These are phyloP conservation scores for Phytophthora capsici DNA, from an alignment of 352 stramenopile species.

Conservation along the genomic window DNA sequence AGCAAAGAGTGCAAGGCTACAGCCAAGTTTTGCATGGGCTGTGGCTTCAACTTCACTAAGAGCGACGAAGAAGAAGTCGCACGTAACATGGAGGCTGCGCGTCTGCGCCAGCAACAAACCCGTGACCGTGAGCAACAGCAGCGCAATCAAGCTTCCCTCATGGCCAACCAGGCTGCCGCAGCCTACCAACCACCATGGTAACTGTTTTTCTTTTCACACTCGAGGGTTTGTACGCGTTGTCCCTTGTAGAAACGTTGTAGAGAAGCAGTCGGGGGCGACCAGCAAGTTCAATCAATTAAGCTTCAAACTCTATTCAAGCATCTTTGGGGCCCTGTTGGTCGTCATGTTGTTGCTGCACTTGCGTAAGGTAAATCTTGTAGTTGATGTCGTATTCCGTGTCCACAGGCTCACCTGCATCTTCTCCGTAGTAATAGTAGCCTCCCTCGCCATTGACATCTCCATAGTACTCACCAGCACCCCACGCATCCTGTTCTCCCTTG, in stretches of 20 bases:
- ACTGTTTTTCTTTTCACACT: not conserved
- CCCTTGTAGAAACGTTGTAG: conserved; percentile 25
- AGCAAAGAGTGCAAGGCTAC: conserved; percentile 74
- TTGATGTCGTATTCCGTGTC: conserved; percentile 73
- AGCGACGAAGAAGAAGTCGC: conserved; percentile 82
- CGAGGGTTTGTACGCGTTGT: conserved; percentile 5
- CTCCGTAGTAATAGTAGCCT: conserved; percentile 30
- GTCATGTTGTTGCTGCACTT: conserved; percentile 32
- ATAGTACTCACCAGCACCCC: conserved; percentile 12
- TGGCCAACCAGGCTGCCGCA: conserved; percentile 66
- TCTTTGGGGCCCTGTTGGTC: conserved; percentile 18
- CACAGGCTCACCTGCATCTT: conserved; percentile 24
- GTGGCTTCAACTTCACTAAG: conserved; percentile 80
- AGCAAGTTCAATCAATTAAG: conserved; percentile 16
- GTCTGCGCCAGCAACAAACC: conserved; percentile 49
- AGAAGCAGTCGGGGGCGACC: conserved; percentile 18
- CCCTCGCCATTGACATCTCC: conserved; percentile 9
- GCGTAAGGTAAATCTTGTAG: conserved; percentile 78
- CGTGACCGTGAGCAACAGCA: conserved; percentile 70
- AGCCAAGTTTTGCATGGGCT: conserved; percentile 85
- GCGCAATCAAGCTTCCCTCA: conserved; percentile 68
- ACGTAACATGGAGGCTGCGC: conserved; percentile 72
- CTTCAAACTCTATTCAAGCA: conserved; percentile 14
- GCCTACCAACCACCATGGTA: conserved; percentile 50
- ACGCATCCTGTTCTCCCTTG: conserved; percentile 9